Evolutionary conservation across 2,329 filamentous ascomycete genomes (phyloP).

Genomic region (Trichoderma sp.): DNA sequence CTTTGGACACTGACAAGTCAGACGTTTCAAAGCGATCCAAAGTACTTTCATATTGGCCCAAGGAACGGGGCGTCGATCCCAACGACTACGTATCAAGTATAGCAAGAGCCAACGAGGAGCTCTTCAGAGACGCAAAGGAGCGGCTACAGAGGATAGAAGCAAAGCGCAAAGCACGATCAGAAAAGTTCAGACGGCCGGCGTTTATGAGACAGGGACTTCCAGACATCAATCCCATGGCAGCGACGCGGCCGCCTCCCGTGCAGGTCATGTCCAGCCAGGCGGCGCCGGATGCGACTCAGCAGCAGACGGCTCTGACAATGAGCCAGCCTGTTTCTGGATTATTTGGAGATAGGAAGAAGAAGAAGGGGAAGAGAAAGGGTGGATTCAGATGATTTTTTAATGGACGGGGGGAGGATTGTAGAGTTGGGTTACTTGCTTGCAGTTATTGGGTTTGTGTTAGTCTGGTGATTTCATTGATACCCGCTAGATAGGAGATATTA

Average conservation of each 20-base stretch:
- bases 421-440: not conserved
- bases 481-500: not conserved
- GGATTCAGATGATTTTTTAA: conserved; percentile 35
- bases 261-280: conserved; percentile 39
- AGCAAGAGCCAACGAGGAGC: conserved; percentile 34
- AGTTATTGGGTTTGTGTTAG: not conserved
- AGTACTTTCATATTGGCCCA: conserved; percentile 40
- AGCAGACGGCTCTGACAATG: conserved; percentile 35
- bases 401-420: not conserved
- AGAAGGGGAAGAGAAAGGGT: conserved; percentile 43
- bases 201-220: conserved; percentile 29
- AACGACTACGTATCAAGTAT: conserved; percentile 40
- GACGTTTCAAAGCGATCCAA: conserved; percentile 29
- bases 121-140: conserved; percentile 35
- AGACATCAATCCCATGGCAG: conserved; percentile 16
- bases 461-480: not conserved
- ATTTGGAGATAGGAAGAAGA: conserved; percentile 45
- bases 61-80: conserved; percentile 35
- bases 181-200: conserved; percentile 34
- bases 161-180: conserved; percentile 33
- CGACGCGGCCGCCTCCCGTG: conserved; percentile 23
- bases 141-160: conserved; percentile 34
- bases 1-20: conserved; percentile 28
- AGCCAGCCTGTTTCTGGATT: conserved; percentile 45
- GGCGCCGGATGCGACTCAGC: conserved; percentile 35